Percentiles rank a stretch among this genome's conserved stretches.
Evolutionary conservation across 2,329 filamentous ascomycete species (phyloP).

Genomic region (Exophiala bonariae): DNA sequence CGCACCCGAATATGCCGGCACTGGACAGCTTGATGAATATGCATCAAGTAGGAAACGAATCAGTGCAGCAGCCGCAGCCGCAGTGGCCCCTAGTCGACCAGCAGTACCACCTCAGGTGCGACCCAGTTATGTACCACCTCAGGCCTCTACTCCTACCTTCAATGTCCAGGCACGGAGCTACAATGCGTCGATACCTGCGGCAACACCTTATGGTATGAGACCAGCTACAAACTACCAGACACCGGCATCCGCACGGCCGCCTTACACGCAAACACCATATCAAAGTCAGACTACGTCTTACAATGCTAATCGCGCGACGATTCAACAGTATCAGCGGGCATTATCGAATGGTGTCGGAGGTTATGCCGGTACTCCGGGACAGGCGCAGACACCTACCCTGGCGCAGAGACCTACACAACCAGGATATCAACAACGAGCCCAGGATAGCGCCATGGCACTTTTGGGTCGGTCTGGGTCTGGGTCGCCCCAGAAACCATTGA

Average conservation of each 20-base stretch:
- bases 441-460: constrained; percentile 18
- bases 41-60: constrained; percentile 51
- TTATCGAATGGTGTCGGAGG: constrained; percentile 36
- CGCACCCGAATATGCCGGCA: constrained; percentile 71
- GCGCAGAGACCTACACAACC: constrained; percentile 28
- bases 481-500: constrained; percentile 24
- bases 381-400: constrained; percentile 23
- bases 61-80: constrained; percentile 33
- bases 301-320: constrained; percentile 33
- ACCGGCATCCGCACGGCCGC: constrained; percentile 37
- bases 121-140: constrained; percentile 21
- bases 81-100: constrained; percentile 34
- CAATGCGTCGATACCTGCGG: constrained; percentile 25
- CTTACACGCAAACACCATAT: constrained; percentile 36
- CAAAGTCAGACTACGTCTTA: constrained; percentile 34
- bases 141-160: constrained; percentile 21
- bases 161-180: constrained; percentile 22
- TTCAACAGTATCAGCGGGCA: constrained; percentile 43
- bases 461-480: constrained; percentile 16
- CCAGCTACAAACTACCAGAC: constrained; percentile 32
- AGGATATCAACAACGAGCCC: constrained; percentile 32
- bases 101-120: constrained; percentile 15
- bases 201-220: constrained; percentile 33
- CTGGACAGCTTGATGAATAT: constrained; percentile 79
- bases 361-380: constrained; percentile 10